phyloP scores from a whole-genome alignment of 2,329 filamentous ascomycete genomes.

The Apiospora koreana region DNA sequence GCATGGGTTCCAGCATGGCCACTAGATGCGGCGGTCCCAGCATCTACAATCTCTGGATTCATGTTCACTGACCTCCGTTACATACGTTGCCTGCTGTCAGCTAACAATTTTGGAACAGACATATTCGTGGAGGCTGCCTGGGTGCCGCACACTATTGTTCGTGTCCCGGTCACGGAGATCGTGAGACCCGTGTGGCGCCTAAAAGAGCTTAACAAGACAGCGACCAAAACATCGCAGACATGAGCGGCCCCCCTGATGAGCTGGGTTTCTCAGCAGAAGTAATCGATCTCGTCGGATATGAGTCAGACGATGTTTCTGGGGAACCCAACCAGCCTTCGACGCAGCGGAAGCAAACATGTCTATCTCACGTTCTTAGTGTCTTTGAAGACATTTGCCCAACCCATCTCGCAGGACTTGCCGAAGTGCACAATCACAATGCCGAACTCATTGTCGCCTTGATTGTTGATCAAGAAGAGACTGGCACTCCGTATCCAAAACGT shows the following conservation, averaged over 20 bases:
- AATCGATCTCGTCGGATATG: background rate
- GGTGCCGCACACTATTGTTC: background rate
- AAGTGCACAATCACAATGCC: slow-evolving; percentile 29
- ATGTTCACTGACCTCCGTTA: background rate
- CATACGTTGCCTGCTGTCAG: background rate
- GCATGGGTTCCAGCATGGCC: background rate
- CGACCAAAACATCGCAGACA: background rate
- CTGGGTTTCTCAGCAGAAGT: background rate
- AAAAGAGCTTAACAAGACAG: background rate
- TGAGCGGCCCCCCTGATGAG: background rate
- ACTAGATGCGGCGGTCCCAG: background rate
- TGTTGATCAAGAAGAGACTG: slow-evolving; percentile 41
- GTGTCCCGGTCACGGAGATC: background rate
- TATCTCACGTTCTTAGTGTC: slow-evolving; percentile 31
- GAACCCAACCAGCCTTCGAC: background rate
- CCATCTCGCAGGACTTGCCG: slow-evolving; percentile 34
- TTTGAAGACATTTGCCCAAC: slow-evolving; percentile 49
- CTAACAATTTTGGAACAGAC: background rate
- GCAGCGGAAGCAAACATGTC: slow-evolving; percentile 25
- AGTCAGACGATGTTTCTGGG: background rate
- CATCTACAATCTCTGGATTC: background rate
- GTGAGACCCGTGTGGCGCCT: background rate
- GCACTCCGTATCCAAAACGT: slow-evolving; percentile 37
- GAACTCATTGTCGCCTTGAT: slow-evolving; percentile 38
- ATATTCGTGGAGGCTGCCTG: background rate